Evolutionary conservation across 306 rosid species (phyloP).

Genomic region (Neltuma alba): DNA sequence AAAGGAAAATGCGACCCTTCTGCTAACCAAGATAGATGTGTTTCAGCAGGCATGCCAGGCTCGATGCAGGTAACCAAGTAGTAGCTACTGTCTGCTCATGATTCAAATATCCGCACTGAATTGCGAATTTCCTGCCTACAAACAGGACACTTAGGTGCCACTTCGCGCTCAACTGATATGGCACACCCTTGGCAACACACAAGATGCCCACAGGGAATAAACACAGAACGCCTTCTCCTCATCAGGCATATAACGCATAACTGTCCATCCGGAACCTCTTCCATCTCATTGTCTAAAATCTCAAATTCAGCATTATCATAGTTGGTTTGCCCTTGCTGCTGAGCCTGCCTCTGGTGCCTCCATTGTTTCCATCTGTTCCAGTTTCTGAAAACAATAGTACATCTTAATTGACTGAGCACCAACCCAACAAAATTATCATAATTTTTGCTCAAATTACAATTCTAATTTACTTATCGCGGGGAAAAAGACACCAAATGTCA

Average conservation of each 20-base stretch:
- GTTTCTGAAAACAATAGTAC: slow-evolving; percentile 58
- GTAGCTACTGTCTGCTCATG: slow-evolving; percentile 40
- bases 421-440: slow-evolving; percentile 10
- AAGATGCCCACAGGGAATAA: slow-evolving; percentile 88
- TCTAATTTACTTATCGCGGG: background rate
- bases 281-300: slow-evolving; percentile 47
- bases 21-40: background rate
- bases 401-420: slow-evolving; percentile 24
- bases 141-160: slow-evolving; percentile 84
- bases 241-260: slow-evolving; percentile 81
- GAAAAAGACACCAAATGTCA: slow-evolving; percentile 9
- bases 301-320: slow-evolving; percentile 37
- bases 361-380: slow-evolving; percentile 84
- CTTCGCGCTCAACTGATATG: slow-evolving; percentile 62
- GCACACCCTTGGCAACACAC: slow-evolving; percentile 87
- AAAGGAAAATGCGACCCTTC: background rate
- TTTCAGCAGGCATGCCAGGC: background rate
- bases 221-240: slow-evolving; percentile 88
- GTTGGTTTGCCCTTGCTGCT: slow-evolving; percentile 45
- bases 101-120: slow-evolving; percentile 71
- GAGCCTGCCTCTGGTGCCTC: slow-evolving; percentile 63
- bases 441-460: slow-evolving; percentile 2
- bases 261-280: slow-evolving; percentile 73
- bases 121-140: slow-evolving; percentile 79
- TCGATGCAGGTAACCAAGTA: slow-evolving; percentile 1